Percentiles rank a stretch among this genome's conserved stretches.
Conservation (phyloP, 2,329 filamentous ascomycete species). For the Dothideomycetes sp. region DNA sequence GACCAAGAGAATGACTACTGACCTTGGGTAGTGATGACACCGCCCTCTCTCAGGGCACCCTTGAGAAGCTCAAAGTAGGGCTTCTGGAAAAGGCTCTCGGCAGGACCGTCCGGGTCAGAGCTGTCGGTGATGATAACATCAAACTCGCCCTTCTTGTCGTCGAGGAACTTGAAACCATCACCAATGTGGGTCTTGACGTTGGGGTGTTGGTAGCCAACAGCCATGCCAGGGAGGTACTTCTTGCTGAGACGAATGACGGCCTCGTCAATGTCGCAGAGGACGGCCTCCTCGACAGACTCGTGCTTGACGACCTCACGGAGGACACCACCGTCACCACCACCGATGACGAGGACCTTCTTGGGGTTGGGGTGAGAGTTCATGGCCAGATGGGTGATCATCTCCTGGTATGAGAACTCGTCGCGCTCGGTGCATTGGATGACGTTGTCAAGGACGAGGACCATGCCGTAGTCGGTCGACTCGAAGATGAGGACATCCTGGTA, state of each 20-base stretch:
- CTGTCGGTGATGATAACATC: conserved; percentile 99
- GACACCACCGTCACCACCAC: conserved; percentile 93
- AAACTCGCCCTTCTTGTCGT: conserved; percentile 93
- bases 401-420: conserved; percentile 94
- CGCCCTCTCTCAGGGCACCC: conserved; percentile 83
- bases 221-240: conserved; percentile 93
- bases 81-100: conserved; percentile 96
- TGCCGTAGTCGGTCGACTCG: conserved; percentile 94
- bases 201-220: conserved; percentile 80
- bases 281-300: conserved; percentile 89
- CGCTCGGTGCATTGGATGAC: conserved; percentile 98
- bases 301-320: conserved; percentile 99
- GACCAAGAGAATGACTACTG: conserved; percentile 46
- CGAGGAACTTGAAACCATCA: conserved; percentile 97
- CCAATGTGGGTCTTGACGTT: conserved; percentile 88
- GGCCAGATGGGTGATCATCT: conserved; percentile 99
- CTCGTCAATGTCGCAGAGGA: conserved; percentile 98
- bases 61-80: conserved; percentile 93
- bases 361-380: conserved; percentile 98
- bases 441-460: conserved; percentile 93
- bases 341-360: conserved; percentile 97
- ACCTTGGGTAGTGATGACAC: conserved; percentile 99
- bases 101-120: conserved; percentile 92
- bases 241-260: conserved; percentile 97
- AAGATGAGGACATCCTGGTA: conserved; percentile 99